phyloP scores from a whole-genome alignment of 2,329 filamentous ascomycete species.

The Talaromyces pinophilus region DNA sequence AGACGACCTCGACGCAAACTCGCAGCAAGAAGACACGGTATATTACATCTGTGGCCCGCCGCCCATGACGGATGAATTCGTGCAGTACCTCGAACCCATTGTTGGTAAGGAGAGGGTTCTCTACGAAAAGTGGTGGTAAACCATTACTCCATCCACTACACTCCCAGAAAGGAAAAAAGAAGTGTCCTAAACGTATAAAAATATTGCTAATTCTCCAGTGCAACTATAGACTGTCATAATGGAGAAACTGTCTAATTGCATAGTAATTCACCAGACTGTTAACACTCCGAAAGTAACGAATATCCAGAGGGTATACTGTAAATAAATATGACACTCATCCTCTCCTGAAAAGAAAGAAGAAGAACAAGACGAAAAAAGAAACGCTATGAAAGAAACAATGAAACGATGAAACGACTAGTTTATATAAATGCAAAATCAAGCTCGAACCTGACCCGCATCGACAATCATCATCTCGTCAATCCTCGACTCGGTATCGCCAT shows the following conservation, averaged over 20 bases:
- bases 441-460: constrained; percentile 50
- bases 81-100: constrained; percentile 42
- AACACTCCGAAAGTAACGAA: constrained; percentile 1
- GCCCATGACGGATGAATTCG: constrained; percentile 68
- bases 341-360: not conserved
- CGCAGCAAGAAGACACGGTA: constrained; percentile 40
- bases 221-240: not conserved
- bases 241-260: not conserved
- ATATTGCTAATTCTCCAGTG: not conserved
- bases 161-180: not conserved
- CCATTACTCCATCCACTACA: not conserved
- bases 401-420: not conserved
- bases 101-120: constrained; percentile 53
- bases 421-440: constrained; percentile 21
- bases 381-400: not conserved
- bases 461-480: constrained; percentile 64
- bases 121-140: constrained; percentile 66
- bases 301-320: constrained; percentile 15
- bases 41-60: constrained; percentile 71
- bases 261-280: not conserved
- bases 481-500: constrained; percentile 54
- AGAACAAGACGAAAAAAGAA: not conserved
- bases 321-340: not conserved
- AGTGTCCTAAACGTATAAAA: not conserved
- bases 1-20: constrained; percentile 37